Conservation (phyloP, 164 flowering plant species). For the Santalum album region DNA sequence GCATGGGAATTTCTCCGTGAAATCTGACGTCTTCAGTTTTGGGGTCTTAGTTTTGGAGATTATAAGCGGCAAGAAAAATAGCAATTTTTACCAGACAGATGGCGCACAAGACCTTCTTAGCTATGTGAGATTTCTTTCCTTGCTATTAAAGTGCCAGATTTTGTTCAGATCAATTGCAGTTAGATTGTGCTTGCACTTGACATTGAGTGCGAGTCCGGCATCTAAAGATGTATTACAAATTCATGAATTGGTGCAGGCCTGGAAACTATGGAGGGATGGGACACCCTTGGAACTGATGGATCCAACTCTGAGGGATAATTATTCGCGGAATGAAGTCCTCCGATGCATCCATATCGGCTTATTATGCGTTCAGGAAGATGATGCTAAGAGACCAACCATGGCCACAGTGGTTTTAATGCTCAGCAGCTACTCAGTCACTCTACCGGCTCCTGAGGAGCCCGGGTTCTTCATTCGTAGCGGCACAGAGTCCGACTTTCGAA, state of each 20-base stretch:
- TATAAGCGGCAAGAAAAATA: slow-evolving; percentile 7
- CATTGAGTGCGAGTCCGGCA: too few species aligned
- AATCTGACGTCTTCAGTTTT: slow-evolving; percentile 10
- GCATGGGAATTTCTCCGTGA: slow-evolving; percentile 1
- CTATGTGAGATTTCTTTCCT: slow-evolving; percentile 17
- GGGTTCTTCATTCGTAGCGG: slow-evolving; percentile 5
- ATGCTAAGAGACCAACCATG: slow-evolving; percentile 29
- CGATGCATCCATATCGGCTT: slow-evolving; percentile 26
- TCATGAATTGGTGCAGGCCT: slow-evolving; percentile 14
- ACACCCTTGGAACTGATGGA: slow-evolving; percentile 18
- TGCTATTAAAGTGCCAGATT: neutral
- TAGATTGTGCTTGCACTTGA: too few species aligned
- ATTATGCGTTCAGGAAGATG: slow-evolving; percentile 25
- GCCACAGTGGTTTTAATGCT: slow-evolving; percentile 21
- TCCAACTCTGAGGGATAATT: slow-evolving; percentile 9
- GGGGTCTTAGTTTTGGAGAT: slow-evolving; percentile 11
- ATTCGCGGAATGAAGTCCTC: slow-evolving; percentile 11
- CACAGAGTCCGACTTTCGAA: neutral
- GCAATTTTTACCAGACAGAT: slow-evolving; percentile 6
- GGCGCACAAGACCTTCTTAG: slow-evolving; percentile 10
- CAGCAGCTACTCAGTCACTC: slow-evolving; percentile 8
- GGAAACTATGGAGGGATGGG: slow-evolving; percentile 15
- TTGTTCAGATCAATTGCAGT: too few species aligned
- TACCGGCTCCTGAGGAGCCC: slow-evolving; percentile 19
- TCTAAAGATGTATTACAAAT: neutral